Conservation (phyloP, 2,329 filamentous ascomycete genomes). For the Fusarium sp. region DNA sequence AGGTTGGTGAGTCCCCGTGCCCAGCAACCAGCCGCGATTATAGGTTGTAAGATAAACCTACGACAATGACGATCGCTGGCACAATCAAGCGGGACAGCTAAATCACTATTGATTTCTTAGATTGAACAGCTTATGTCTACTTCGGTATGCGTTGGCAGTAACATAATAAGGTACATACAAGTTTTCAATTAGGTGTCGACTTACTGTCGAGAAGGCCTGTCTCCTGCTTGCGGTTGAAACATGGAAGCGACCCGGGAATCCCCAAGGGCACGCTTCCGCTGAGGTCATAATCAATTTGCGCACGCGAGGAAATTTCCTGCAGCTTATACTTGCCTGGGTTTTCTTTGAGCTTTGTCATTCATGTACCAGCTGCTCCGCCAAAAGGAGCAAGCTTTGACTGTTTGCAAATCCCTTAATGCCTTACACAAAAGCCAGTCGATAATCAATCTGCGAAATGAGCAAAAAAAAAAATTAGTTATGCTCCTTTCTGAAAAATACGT, state of each 20-base stretch:
- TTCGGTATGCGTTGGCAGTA: conserved; percentile 9
- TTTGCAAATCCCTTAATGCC: neutral
- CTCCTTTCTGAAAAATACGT: neutral
- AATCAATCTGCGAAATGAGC: neutral
- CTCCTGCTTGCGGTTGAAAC: conserved; percentile 16
- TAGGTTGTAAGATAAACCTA: neutral
- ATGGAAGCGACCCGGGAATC: conserved; percentile 16
- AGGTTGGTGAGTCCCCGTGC: conserved; percentile 3
- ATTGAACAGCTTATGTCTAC: conserved; percentile 12
- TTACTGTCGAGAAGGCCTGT: neutral
- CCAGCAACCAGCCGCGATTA: neutral
- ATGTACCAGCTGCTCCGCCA: neutral
- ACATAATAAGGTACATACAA: neutral
- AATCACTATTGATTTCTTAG: conserved; percentile 9
- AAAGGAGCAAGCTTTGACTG: neutral
- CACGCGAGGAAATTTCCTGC: neutral
- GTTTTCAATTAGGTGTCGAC: neutral
- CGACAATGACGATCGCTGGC: conserved; percentile 10
- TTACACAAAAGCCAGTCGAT: neutral
- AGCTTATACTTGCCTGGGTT: neutral
- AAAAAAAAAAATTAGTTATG: neutral
- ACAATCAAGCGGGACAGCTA: conserved; percentile 8
- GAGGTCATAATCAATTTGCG: conserved; percentile 2
- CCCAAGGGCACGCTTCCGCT: conserved; percentile 3
- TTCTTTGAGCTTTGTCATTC: neutral